Evolutionary conservation across 345 rosid species (phyloP), one percentile per base, ranked within the genome.

Genomic region (Hibiscus mutabilis): DNA sequence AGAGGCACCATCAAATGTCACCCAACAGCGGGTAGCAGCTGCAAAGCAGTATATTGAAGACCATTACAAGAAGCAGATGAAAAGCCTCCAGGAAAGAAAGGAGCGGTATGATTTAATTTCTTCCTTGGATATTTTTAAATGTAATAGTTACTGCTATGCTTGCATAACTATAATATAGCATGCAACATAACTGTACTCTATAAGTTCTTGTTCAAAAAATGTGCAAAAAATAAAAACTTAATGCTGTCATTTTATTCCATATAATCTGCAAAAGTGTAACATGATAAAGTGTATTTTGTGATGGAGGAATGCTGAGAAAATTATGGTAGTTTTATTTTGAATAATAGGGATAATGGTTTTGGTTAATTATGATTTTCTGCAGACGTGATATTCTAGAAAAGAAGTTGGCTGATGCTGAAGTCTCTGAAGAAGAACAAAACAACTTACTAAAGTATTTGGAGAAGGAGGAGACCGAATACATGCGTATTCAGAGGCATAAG

Each of bases 381-480:
- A 95, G 99, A 33, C 97, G 97, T 33, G 73, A 82, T 82, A 60
- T 87, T 79, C 87, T 95, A 65, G 99, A 95, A 84, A 91, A 85
- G 88, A 92, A 92, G 86, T 81, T 94, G 83, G 98, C 95, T 82
- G 98, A 93, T 85, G 93, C 97, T 58, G 95, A 94, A 71, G 97
- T 95, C 62, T 76, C 99, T 12, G 93, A 86, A 76, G 99, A 95
- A 86, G 99, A 95, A 81, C 99, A 95, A 77, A 89, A 66, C 80
- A 92, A 86, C 85, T 79, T 95, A 63, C 79, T 95, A 6, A 85
- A 92, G 82, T 82, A 85, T 84, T 80, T 95, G 75, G 99, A 95
- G 85, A 90, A 88, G 87, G 91, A 90, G 79, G 98, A 94, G 84
- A 90, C 92, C 40, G 98, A 94, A 76, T 94, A 88, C 82, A 94